phyloP scores from a whole-genome alignment of 805 yeast species.

The Schizosaccharomyces japonicus region DNA sequence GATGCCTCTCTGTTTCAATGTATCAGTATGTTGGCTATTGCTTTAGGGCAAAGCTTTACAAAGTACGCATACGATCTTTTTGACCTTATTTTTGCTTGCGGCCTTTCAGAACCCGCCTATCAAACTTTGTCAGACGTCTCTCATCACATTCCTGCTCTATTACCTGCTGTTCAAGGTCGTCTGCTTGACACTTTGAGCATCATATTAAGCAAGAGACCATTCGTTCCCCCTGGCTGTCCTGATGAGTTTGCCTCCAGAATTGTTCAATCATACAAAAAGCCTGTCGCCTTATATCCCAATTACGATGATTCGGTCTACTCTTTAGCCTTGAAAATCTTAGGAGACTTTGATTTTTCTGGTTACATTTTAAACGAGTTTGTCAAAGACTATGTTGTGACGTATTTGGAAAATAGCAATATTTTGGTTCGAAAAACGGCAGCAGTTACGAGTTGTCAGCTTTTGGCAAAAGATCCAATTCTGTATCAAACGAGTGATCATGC shows the following conservation, averaged over 20 bases:
- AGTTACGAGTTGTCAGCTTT: constrained; percentile 54
- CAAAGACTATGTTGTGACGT: constrained; percentile 56
- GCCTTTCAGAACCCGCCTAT: constrained; percentile 64
- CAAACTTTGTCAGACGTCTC: constrained; percentile 46
- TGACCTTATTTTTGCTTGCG: constrained; percentile 56
- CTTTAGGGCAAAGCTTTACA: constrained; percentile 82
- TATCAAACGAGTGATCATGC: constrained; percentile 63
- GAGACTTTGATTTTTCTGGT: constrained; percentile 48
- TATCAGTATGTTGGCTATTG: constrained; percentile 58
- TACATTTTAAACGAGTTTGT: constrained; percentile 72
- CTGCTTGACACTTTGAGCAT: constrained; percentile 46
- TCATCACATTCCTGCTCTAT: constrained; percentile 55
- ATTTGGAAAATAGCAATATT: constrained; percentile 57
- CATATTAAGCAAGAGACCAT: constrained; percentile 58
- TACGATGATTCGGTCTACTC: constrained; percentile 30
- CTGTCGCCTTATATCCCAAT: not conserved
- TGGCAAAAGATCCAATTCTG: constrained; percentile 59
- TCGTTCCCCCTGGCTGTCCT: constrained; percentile 71
- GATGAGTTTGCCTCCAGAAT: constrained; percentile 6
- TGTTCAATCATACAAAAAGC: not conserved
- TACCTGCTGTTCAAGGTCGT: constrained; percentile 45
- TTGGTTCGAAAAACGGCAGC: constrained; percentile 70
- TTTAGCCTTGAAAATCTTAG: constrained; percentile 57
- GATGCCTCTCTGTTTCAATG: constrained; percentile 78
- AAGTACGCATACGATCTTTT: constrained; percentile 69